Conservation (phyloP, 2,329 filamentous ascomycete species). For the Hymenoscyphus repandus region DNA sequence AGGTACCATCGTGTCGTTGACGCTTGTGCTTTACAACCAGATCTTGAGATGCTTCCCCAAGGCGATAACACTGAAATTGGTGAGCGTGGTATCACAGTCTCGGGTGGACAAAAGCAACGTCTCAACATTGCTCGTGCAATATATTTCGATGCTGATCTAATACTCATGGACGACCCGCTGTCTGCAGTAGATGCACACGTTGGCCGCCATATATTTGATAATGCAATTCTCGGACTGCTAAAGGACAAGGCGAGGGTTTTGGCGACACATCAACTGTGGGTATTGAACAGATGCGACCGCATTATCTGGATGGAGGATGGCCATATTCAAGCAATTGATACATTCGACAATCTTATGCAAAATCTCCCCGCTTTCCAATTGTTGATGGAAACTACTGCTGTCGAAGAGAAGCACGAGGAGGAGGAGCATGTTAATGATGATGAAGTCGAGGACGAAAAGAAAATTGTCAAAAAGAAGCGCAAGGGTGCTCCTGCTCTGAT, state of each 20-base stretch:
- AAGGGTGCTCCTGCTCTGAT: constrained; percentile 59
- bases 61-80: constrained; percentile 90
- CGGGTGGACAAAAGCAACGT: constrained; percentile 90
- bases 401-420: constrained; percentile 57
- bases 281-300: constrained; percentile 82
- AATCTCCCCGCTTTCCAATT: constrained; percentile 70
- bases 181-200: constrained; percentile 67
- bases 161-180: constrained; percentile 65
- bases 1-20: constrained; percentile 55
- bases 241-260: constrained; percentile 86
- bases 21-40: constrained; percentile 73
- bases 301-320: constrained; percentile 93
- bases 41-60: constrained; percentile 88
- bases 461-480: constrained; percentile 41
- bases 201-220: constrained; percentile 78
- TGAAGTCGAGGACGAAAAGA: constrained; percentile 42
- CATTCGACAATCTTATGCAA: constrained; percentile 81
- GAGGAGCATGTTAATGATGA: constrained; percentile 43
- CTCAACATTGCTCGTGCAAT: constrained; percentile 86
- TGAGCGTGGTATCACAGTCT: constrained; percentile 91
- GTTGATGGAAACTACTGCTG: constrained; percentile 79
- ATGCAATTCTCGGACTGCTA: constrained; percentile 84
- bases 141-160: constrained; percentile 63
- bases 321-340: constrained; percentile 77
- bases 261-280: constrained; percentile 92